phyloP scores from a whole-genome alignment of 371 early-diverging fungal genomes.

The Encephalitozoon cuniculi region DNA sequence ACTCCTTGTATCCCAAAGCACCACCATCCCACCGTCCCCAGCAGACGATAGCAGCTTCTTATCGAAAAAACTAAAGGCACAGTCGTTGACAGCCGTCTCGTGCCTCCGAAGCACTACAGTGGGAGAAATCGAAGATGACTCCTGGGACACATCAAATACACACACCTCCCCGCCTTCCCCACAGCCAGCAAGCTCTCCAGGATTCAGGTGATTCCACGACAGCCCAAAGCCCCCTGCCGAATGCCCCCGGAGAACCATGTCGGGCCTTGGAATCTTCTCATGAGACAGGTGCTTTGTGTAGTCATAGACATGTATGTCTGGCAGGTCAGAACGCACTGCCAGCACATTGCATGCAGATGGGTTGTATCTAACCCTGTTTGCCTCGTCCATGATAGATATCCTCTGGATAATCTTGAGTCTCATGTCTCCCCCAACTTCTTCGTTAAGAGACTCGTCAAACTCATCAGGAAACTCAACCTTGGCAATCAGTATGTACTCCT shows the following conservation, averaged over 20 bases:
- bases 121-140: background rate
- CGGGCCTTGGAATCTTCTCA: conserved; percentile 72
- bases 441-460: conserved; percentile 69
- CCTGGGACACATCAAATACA: conserved; percentile 71
- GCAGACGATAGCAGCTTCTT: conserved; percentile 79
- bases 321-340: conserved; percentile 77
- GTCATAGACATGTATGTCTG: conserved; percentile 85
- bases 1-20: conserved; percentile 71
- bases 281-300: conserved; percentile 76
- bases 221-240: conserved; percentile 77
- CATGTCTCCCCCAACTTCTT: conserved; percentile 67
- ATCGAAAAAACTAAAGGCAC: conserved; percentile 71
- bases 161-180: conserved; percentile 74
- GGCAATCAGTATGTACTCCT: conserved; percentile 81
- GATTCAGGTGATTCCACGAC: conserved; percentile 63
- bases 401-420: conserved; percentile 49
- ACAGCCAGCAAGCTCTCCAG: conserved; percentile 69
- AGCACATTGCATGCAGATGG: conserved; percentile 79
- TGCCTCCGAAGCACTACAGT: conserved; percentile 70
- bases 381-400: conserved; percentile 45
- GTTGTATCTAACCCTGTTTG: conserved; percentile 63
- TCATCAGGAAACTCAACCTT: conserved; percentile 71
- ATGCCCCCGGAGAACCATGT: conserved; percentile 76
- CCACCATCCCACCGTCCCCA: conserved; percentile 77
- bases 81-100: conserved; percentile 81